Percentiles rank a stretch among this genome's conserved stretches.
Conservation (phyloP, 345 rosid species). For the Eucalyptus curtisii region DNA sequence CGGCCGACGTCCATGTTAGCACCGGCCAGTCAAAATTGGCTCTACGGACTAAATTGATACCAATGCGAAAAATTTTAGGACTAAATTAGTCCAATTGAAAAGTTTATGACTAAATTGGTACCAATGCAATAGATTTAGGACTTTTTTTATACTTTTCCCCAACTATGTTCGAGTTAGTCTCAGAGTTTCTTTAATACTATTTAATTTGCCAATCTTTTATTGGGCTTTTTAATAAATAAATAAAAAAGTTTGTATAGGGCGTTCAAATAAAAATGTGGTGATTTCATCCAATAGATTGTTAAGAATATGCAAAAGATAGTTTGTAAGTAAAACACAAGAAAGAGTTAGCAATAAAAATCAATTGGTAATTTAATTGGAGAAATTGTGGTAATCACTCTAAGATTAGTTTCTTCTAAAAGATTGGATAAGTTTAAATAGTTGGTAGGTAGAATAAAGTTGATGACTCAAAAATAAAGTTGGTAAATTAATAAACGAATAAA, state of each 20-base stretch:
- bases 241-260: background rate
- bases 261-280: background rate
- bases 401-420: background rate
- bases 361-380: background rate
- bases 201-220: background rate
- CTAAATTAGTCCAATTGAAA: too few species aligned
- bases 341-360: background rate
- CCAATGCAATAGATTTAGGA: rapidly evolving
- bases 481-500: background rate
- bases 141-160: too few species aligned
- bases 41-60: rapidly evolving
- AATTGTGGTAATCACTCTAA: background rate
- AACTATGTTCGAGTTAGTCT: background rate
- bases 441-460: background rate
- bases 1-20: rapidly evolving
- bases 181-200: background rate
- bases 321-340: background rate
- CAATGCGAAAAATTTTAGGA: rapidly evolving
- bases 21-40: rapidly evolving
- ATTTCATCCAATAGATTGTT: background rate
- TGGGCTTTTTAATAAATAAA: background rate
- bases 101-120: too few species aligned
- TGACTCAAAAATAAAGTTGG: background rate
- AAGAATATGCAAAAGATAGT: background rate
- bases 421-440: background rate